Conservation (phyloP, 371 early-diverging fungal species). For the Lichtheimia corymbifera region DNA sequence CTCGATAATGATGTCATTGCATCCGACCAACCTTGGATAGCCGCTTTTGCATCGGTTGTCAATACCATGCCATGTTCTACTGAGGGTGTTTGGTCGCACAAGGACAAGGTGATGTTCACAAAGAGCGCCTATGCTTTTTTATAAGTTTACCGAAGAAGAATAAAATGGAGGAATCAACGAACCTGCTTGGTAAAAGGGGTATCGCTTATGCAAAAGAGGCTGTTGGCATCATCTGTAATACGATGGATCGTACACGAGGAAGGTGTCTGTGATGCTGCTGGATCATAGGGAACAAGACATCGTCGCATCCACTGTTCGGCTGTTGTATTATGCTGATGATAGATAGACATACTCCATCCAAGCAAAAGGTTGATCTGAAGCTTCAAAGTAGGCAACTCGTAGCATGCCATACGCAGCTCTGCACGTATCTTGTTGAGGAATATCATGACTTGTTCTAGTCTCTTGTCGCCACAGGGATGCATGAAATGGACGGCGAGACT, state of each 20-base stretch:
- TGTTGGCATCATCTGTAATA: neutral
- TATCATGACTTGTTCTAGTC: constrained; percentile 15
- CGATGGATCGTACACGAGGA: neutral
- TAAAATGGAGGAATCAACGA: neutral
- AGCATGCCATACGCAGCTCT: constrained; percentile 3
- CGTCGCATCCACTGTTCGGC: constrained; percentile 10
- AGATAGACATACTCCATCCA: constrained; percentile 4
- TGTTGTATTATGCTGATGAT: neutral
- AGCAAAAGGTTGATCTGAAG: constrained; percentile 11
- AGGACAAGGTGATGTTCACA: constrained; percentile 5
- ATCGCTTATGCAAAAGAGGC: constrained; percentile 13
- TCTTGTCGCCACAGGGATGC: constrained; percentile 7
- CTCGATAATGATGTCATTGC: neutral
- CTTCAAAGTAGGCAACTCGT: constrained; percentile 4
- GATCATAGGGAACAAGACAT: constrained; percentile 4
- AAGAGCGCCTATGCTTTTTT: constrained; percentile 8
- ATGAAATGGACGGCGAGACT: constrained; percentile 19
- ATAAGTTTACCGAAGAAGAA: neutral
- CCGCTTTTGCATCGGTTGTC: constrained; percentile 2
- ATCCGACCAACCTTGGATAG: constrained; percentile 12
- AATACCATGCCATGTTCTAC: constrained; percentile 6
- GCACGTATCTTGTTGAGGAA: constrained; percentile 11
- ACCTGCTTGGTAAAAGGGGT: constrained; percentile 14
- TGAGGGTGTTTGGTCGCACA: neutral
- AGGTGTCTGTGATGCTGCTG: constrained; percentile 3